Evolutionary conservation across 73 alveolate genomes (phyloP), one percentile per base, ranked within the genome.

Genomic region (Paramecium caudatum): DNA sequence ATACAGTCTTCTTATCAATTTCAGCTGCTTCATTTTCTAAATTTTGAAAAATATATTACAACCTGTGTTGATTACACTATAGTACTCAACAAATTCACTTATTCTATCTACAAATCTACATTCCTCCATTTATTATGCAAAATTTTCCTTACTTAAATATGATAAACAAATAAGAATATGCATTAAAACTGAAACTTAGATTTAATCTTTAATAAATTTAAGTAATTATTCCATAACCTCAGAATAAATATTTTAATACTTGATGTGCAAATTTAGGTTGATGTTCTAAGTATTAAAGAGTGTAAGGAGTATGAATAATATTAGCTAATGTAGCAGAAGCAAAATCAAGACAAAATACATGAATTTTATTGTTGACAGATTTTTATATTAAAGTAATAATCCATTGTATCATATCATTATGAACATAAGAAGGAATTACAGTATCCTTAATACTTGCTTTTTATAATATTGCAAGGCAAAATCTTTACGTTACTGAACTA

Each of bases 311-410:
- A 78, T 97, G 98, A 45, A 96, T 94, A 41, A 97, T 95, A 91
- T 97, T 97, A 3, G 99, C 98, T n/a, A 97, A 90, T 39, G 97
- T 94, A 27, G 99, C 99, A 50, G 98, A 93, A 6, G 99, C 96
- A 88, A 95, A 97, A 91, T 96, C 98, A 62, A 95, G 82, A 34
- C 98, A 96, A 82, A 97, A 97, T 19, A 96, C 95, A 91, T 97
- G 99, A 87, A 97, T 94, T 55, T 96, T 92, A 43, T 91, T 90
- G 32, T 82, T 85, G 0, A 65, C 39, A 19, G 97, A 93, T 46
- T 92, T 86, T 78, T 94, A 86, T 33, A 95, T 88, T 6, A 95
- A 82, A 15, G 74, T 80, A 5, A 95, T 88, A 68, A 95, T 95
- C 97, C 97, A 96, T 61, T 94, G 84, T 34, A 96, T 94, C 91